Base-by-base conservation (phyloP, 257 asterid genomes). In the Penstemon davidsonii region DNA sequence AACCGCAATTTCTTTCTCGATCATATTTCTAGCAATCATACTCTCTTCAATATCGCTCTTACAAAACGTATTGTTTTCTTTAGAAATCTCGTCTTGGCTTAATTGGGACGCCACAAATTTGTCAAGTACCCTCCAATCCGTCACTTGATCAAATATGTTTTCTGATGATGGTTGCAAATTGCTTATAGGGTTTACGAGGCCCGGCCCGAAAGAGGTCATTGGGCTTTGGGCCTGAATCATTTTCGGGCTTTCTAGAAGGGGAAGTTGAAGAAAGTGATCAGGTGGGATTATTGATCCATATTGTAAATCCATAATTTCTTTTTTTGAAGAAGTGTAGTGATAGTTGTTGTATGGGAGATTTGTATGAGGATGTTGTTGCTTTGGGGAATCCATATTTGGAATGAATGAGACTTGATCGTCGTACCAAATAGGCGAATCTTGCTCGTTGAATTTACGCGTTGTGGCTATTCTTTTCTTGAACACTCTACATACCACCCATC, bases 401-500 rank as follows among this genome's bases (percentile, higher is more conserved):
- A 85, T 79, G 76, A 83, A 81, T 3, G 89, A 62, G 25, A 81
- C 83, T 43, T 87, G 96, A 38, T 92, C 96, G 3, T 89, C 91
- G 76, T 87, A 87, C 98, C 98, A 92, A 5, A 79, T 80, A 3
- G 96, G 95, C 8, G 96, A 92, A 8, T 83, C 96, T 60, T 86
- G 82, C 7, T 87, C 96, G 49, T 84, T 80, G 9, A 80, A 64
- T 66, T 71, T 86, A 33, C 86, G 87, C 25, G 82, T 71, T 2
- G 84, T 74, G 13, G 91, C 80, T 46, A 86, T 73, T 71, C 82
- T 72, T 68, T 92, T 92, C 96, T 84, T 89, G 95, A 92, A 92
- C 7, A 87, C 98, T 73, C 86, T 72, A 59, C 96, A 92, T 0
- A 92, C 98, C 5, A 86, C 98, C 98, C 98, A 92, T n/a, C 98